Conservation (phyloP, 768 basidiomycete genomes). For the Harrya chromipes region DNA sequence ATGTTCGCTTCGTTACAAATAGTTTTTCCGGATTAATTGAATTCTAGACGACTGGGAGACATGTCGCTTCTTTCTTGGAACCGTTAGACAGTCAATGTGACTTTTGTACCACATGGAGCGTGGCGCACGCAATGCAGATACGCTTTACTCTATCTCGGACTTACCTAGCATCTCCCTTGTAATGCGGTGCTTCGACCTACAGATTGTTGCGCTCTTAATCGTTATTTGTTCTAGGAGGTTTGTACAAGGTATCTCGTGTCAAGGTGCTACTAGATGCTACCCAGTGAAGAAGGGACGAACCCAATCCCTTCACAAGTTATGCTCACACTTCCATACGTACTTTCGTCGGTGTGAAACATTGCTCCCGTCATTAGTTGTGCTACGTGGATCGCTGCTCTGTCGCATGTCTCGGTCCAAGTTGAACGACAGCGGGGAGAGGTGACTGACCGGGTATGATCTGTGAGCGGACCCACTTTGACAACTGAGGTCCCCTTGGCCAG, state of each 20-base stretch:
- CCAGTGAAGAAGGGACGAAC: constrained; percentile 32
- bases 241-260: not conserved
- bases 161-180: constrained; percentile 13
- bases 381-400: constrained; percentile 67
- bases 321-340: constrained; percentile 38
- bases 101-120: constrained; percentile 1
- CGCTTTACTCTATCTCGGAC: constrained; percentile 21
- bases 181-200: constrained; percentile 15
- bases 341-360: constrained; percentile 52
- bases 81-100: constrained; percentile 32
- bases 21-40: not conserved
- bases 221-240: constrained; percentile 14
- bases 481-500: constrained; percentile 63
- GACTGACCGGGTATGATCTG: constrained; percentile 63
- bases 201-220: constrained; percentile 18
- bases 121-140: not conserved
- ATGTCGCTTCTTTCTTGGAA: constrained; percentile 90
- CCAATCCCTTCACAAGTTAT: constrained; percentile 68
- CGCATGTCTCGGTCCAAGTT: not conserved
- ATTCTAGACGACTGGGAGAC: constrained; percentile 71
- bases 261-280: not conserved
- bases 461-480: constrained; percentile 54
- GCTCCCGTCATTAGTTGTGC: constrained; percentile 67
- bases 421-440: not conserved
- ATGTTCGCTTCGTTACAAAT: constrained; percentile 1